Percentiles rank a stretch among this genome's conserved stretches.
Conservation (phyloP, 2,329 filamentous ascomycete species). For the Alternaria gansuensis region DNA sequence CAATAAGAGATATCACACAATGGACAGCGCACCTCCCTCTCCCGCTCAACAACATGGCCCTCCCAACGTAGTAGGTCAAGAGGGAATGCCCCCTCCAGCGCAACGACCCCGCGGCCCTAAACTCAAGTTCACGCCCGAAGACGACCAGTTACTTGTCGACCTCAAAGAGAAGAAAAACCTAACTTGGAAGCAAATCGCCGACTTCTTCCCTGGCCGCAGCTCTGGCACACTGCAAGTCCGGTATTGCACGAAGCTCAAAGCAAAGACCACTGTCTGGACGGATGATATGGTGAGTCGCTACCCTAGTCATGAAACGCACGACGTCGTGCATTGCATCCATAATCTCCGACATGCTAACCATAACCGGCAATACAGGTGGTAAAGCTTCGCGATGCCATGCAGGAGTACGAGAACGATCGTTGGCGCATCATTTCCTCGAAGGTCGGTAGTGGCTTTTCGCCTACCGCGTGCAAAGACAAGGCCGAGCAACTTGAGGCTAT, state of each 20-base stretch:
- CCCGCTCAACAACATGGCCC: conserved; percentile 64
- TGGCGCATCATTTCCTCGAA: conserved; percentile 93
- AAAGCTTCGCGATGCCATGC: conserved; percentile 77
- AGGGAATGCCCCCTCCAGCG: conserved; percentile 85
- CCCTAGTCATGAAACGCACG: conserved; percentile 45
- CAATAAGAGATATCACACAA: conserved; percentile 67
- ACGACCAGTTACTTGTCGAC: conserved; percentile 86
- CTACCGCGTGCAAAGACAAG: conserved; percentile 84
- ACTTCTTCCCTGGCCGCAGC: conserved; percentile 91
- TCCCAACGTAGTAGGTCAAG: conserved; percentile 85
- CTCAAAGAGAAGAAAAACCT: conserved; percentile 94
- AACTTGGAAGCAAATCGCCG: conserved; percentile 97
- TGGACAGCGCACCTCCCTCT: conserved; percentile 56
- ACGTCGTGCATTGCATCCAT: conserved; percentile 46
- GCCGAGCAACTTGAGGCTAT: conserved; percentile 66
- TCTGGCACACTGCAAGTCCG: conserved; percentile 91
- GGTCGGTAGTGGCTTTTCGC: conserved; percentile 88
- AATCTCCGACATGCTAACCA: conserved; percentile 47
- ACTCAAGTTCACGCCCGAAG: conserved; percentile 91
- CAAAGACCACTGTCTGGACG: conserved; percentile 92
- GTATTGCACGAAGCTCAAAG: conserved; percentile 94
- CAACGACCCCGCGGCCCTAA: conserved; percentile 85
- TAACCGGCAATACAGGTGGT: conserved; percentile 66
- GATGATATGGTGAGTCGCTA: conserved; percentile 80
- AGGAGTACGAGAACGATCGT: conserved; percentile 89